Evolutionary conservation across 2,329 filamentous ascomycete species (phyloP), one percentile per base, ranked within the genome.

Genomic region (Eutypa lata): DNA sequence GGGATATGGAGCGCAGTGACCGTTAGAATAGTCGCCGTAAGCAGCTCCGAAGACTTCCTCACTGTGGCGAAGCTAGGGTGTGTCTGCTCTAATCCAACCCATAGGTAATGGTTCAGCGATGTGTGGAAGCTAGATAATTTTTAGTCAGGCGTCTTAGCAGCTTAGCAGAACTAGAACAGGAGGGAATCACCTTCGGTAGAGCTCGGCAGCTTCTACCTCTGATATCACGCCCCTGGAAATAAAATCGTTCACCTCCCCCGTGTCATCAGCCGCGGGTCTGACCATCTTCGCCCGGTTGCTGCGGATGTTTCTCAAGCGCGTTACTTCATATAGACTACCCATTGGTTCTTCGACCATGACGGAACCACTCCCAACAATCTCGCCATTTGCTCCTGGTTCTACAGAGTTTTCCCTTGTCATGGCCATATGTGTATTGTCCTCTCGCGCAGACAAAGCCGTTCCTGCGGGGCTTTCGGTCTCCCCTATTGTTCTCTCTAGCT

Each of bases 1-100:
- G 81, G 79, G 38, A 83, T 79, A 61, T 86, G 83, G 2, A 86
- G 71, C 0, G 82, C 80, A 2, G 82, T 77, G 6, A 86, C 82
- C 0, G 81, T 79, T 45, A 83, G 71, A 40, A 86, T 80, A 2
- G 80, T 79, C 3, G 80, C 77, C 0, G 80, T 78, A 11, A 86
- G 71, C 13, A 84, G 67, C 1, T 79, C 76, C 1, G 82, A 86
- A 11, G 80, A 77, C 47, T 77, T 73, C 38, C 82, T 76, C 11
- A 84, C 74, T 1, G 77, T 77, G 4, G 70, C 71, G 40, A 82
- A 64, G 49, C 74, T 73, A 13, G 69, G 68, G 57, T 82, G 77
- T 19, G 77, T 73, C 10, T 80, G 67, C 38, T 78, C 75, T 38
- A 80, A 75, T 2, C 76, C 76, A 49, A 75, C 77, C 75, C 76